Conservation (phyloP, 2,329 filamentous ascomycete species). For the Colletotrichum sp. region DNA sequence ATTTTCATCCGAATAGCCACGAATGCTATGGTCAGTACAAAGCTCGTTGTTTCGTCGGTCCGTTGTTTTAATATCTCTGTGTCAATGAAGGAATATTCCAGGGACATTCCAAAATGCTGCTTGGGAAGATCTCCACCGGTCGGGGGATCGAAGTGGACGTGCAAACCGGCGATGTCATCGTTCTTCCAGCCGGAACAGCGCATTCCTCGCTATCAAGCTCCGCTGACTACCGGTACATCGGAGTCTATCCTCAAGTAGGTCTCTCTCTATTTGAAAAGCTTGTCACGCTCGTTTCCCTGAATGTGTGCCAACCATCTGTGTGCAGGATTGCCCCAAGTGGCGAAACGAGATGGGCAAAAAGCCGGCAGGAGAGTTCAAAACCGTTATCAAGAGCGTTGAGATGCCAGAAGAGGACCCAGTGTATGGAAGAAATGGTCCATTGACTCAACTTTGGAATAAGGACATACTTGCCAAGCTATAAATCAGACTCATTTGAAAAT, state of each 20-base stretch:
- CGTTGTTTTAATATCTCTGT: background rate
- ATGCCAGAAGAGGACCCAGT: background rate
- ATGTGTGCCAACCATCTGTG: background rate
- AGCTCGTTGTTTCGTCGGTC: background rate
- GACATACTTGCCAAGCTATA: background rate
- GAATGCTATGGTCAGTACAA: background rate
- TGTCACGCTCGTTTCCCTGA: fast-evolving
- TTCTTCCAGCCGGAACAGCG: background rate
- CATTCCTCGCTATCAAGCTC: background rate
- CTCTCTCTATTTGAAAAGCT: fast-evolving
- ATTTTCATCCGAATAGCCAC: background rate
- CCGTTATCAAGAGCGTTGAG: background rate
- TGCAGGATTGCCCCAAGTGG: background rate
- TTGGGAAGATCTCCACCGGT: background rate
- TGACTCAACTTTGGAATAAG: background rate
- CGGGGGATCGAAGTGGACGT: background rate
- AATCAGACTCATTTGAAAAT: background rate
- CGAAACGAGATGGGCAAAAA: background rate
- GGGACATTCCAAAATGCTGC: background rate
- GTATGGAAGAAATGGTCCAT: background rate
- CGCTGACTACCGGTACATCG: background rate
- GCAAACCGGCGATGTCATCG: background rate
- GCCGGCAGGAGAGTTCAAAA: background rate
- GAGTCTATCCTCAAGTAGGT: background rate
- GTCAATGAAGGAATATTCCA: background rate